Evolutionary conservation across 331 rosid species (phyloP).

Genomic region (Malus hybrid): DNA sequence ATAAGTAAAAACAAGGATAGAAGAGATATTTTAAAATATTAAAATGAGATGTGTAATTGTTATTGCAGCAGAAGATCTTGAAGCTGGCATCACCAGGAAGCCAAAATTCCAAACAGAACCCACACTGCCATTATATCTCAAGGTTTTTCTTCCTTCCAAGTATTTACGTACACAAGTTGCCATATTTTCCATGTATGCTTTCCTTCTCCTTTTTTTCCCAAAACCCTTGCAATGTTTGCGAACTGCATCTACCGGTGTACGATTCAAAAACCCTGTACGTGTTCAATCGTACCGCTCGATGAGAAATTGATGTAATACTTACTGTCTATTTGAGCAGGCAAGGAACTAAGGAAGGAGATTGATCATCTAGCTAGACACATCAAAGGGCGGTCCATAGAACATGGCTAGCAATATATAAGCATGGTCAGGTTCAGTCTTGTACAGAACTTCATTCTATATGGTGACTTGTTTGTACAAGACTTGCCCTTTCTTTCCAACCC

Average conservation of each 20-base stretch:
- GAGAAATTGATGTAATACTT: constrained; percentile 43
- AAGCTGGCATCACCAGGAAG: constrained; percentile 53
- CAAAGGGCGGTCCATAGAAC: constrained; percentile 60
- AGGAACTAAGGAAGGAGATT: constrained; percentile 32
- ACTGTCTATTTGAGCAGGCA: constrained; percentile 72
- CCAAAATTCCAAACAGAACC: constrained; percentile 78
- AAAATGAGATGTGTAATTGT: no score
- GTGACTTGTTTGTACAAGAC: constrained; percentile 72
- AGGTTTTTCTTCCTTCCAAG: constrained; percentile 37
- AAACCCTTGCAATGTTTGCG: background rate
- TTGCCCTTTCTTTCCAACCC: constrained; percentile 39
- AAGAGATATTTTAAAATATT: background rate
- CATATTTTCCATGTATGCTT: constrained; percentile 3
- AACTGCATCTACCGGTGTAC: constrained; percentile 22
- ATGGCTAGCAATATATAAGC: constrained; percentile 60
- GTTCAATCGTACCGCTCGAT: background rate
- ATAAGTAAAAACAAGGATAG: background rate
- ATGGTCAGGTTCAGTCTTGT: constrained; percentile 93
- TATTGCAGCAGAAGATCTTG: constrained; percentile 85
- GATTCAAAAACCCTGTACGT: constrained; percentile 11
- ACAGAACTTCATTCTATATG: constrained; percentile 60
- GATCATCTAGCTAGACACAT: constrained; percentile 29
- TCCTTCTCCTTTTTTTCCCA: background rate
- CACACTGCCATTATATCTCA: constrained; percentile 77
- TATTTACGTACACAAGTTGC: constrained; percentile 1